These are phyloP conservation scores for Coccinonectria pachysandricola DNA, from an alignment of 2,329 filamentous ascomycete species.

Conservation along the genomic window DNA sequence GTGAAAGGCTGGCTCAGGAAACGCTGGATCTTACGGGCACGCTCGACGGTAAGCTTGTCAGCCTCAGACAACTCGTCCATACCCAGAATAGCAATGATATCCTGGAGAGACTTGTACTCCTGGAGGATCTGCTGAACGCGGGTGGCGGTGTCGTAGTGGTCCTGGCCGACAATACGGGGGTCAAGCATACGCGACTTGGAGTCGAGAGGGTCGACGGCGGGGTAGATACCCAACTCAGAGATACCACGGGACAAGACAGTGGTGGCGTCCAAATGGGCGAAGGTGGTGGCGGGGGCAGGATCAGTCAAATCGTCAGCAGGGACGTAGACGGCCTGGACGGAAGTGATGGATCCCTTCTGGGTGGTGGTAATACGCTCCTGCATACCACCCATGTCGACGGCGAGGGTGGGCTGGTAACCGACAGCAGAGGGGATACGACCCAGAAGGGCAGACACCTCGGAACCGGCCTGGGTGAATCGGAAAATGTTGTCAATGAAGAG, in stretches of 20 bases:
- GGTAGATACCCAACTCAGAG: slow-evolving; percentile 99
- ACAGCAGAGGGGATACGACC: slow-evolving; percentile 99
- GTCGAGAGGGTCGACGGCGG: slow-evolving; percentile 98
- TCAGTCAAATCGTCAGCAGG: slow-evolving; percentile 99
- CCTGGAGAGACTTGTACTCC: slow-evolving; percentile 99
- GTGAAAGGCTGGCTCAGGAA: slow-evolving; percentile 99
- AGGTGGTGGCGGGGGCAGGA: slow-evolving; percentile 97
- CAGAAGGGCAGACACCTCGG: slow-evolving; percentile 97
- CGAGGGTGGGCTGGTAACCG: slow-evolving; percentile 98
- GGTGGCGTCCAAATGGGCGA: slow-evolving; percentile 99
- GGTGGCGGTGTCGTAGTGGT: slow-evolving; percentile 93
- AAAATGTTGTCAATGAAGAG: slow-evolving; percentile 99
- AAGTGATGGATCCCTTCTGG: slow-evolving; percentile 98
- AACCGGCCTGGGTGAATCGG: slow-evolving; percentile 99
- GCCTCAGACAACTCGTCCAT: slow-evolving; percentile 99
- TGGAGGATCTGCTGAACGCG: slow-evolving; percentile 98
- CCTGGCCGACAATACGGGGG: slow-evolving; percentile 89
- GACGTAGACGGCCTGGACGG: slow-evolving; percentile 99
- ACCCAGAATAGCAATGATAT: slow-evolving; percentile 99
- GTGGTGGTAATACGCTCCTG: slow-evolving; percentile 99
- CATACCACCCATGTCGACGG: slow-evolving; percentile 98
- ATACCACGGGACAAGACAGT: slow-evolving; percentile 99
- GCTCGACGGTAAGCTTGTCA: slow-evolving; percentile 99
- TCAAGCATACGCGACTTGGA: slow-evolving; percentile 99
- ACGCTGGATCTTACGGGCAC: slow-evolving; percentile 99